Percentiles rank a stretch among this genome's conserved stretches.
Conservation (phyloP, 345 rosid species). For the Eutrema yunnanense region DNA sequence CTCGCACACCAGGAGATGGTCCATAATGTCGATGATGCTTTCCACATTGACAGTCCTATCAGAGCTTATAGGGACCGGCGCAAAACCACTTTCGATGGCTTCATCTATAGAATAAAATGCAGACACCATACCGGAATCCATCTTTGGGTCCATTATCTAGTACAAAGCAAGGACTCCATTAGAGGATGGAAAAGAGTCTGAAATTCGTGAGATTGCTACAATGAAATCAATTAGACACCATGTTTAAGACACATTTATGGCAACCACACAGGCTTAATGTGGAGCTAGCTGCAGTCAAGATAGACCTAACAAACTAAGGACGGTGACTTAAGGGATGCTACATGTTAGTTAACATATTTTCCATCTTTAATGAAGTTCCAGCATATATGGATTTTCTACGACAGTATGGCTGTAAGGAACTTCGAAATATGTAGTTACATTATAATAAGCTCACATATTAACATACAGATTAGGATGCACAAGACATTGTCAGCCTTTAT, state of each 20-base stretch:
- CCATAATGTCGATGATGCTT: slow-evolving; percentile 83
- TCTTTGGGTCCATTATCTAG: slow-evolving; percentile 99
- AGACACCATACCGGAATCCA: slow-evolving; percentile 91
- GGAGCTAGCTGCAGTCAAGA: not conserved
- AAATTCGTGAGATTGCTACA: not conserved
- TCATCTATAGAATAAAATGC: slow-evolving; percentile 81
- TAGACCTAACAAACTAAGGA: not conserved
- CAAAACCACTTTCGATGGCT: slow-evolving; percentile 84
- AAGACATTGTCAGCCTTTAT: not conserved
- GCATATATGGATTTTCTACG: not conserved
- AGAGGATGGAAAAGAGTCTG: too few species aligned
- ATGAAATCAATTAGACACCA: not conserved
- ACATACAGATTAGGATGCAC: not conserved
- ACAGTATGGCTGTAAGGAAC: not conserved
- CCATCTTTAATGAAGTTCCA: not conserved
- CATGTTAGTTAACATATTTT: not conserved
- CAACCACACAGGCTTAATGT: not conserved
- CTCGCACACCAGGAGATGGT: slow-evolving; percentile 94
- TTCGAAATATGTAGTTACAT: not conserved
- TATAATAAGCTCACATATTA: not conserved
- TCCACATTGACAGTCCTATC: slow-evolving; percentile 64
- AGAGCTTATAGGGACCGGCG: slow-evolving; percentile 69
- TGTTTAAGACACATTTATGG: not conserved
- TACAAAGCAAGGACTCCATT: not conserved
- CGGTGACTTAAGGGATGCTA: not conserved